Evolutionary conservation across 345 rosid genomes (phyloP).

Genomic region (Murraya koenigii): DNA sequence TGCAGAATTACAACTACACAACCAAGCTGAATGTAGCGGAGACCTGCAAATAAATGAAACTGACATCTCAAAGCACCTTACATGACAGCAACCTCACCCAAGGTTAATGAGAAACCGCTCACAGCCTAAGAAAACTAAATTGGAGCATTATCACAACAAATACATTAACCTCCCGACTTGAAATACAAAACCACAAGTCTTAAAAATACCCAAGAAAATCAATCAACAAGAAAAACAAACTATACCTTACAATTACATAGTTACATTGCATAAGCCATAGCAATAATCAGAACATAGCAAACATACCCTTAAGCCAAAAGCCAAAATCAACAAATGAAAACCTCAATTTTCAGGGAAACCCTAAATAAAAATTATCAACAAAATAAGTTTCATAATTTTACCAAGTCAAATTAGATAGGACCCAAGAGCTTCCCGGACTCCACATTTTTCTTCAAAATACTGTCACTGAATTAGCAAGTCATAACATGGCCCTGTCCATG

Average conservation of each 20-base stretch:
- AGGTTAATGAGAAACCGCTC: not conserved
- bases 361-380: not conserved
- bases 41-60: not conserved
- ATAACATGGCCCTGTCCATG: too few relatives aligned
- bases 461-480: not conserved
- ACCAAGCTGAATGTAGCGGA: not conserved
- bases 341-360: not conserved
- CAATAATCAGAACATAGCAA: not conserved
- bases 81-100: too few relatives aligned
- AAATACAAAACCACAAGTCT: not conserved
- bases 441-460: not conserved
- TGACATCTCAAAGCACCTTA: not conserved
- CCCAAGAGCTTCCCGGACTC: not conserved
- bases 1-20: not conserved
- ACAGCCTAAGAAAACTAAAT: not conserved
- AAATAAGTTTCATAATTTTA: not conserved
- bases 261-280: not conserved
- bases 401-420: not conserved
- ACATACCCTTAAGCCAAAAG: not conserved
- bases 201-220: not conserved
- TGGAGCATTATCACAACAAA: not conserved
- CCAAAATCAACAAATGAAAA: not conserved
- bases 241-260: not conserved
- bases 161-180: not conserved
- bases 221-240: not conserved